phyloP scores from a whole-genome alignment of 208 protist species.

The Crithidia sp. region DNA sequence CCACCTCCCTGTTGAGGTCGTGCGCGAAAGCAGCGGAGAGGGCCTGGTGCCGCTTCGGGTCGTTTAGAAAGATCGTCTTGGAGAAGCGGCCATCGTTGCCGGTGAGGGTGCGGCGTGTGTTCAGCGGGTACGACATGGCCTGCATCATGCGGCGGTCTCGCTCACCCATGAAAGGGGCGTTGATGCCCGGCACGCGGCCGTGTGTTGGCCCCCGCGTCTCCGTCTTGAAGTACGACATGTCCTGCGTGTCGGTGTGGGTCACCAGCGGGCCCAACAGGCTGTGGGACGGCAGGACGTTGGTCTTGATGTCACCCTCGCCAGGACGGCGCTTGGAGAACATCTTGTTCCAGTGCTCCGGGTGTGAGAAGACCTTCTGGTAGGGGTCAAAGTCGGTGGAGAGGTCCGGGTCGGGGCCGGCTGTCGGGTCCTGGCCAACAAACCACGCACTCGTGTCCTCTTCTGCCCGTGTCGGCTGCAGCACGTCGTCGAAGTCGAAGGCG shows the following conservation, averaged over 20 bases:
- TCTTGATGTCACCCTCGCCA: conserved; percentile 83
- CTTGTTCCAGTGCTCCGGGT: conserved; percentile 92
- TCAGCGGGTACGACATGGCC: conserved; percentile 84
- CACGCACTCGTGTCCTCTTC: conserved; percentile 43
- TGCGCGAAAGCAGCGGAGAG: conserved; percentile 73
- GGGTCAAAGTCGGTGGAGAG: conserved; percentile 72
- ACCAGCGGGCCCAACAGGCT: conserved; percentile 80
- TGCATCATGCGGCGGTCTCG: conserved; percentile 92
- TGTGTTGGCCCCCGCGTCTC: conserved; percentile 72
- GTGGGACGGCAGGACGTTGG: conserved; percentile 60
- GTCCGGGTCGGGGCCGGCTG: conserved; percentile 62
- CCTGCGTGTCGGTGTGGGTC: conserved; percentile 77
- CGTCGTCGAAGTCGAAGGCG: conserved; percentile 91
- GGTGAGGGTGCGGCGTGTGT: conserved; percentile 76
- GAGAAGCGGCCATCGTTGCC: conserved; percentile 88
- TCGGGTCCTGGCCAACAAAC: conserved; percentile 79
- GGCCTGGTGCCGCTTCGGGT: conserved; percentile 72
- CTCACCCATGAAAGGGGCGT: conserved; percentile 85
- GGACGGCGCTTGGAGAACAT: conserved; percentile 89
- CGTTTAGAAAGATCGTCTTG: conserved; percentile 90
- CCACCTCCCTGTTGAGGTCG: conserved; percentile 68
- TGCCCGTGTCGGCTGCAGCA: conserved; percentile 70
- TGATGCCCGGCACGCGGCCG: conserved; percentile 83
- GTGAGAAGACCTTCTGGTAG: conserved; percentile 81
- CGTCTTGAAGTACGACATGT: conserved; percentile 61